Evolutionary conservation across 208 protist species (phyloP).

Genomic region (Trypanosoma scelopori): DNA sequence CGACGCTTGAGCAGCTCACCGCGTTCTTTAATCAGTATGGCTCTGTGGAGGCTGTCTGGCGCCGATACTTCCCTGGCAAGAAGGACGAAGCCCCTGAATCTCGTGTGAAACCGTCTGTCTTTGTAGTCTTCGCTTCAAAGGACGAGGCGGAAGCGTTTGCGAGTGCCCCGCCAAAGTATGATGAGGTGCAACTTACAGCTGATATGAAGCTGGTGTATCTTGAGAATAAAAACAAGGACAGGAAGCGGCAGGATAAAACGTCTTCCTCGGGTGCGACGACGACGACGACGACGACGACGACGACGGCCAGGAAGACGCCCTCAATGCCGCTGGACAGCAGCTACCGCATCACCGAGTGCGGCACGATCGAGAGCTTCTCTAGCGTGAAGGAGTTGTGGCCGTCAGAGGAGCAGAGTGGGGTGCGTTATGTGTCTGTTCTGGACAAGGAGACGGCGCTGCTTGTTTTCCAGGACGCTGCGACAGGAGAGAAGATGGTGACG

Average conservation of each 20-base stretch:
- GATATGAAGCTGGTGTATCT: conserved; percentile 85
- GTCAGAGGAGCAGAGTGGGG: conserved; percentile 76
- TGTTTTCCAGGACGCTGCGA: conserved; percentile 85
- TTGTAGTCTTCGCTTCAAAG: conserved; percentile 76
- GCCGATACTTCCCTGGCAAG: conserved; percentile 73
- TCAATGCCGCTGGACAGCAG: conserved; percentile 80
- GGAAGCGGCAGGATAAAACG: conserved; percentile 27
- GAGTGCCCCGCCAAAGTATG: conserved; percentile 52
- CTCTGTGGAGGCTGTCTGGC: conserved; percentile 82
- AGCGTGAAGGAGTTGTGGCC: conserved; percentile 85
- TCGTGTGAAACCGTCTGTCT: conserved; percentile 80
- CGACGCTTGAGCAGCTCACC: conserved; percentile 75
- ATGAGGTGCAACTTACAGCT: conserved; percentile 66
- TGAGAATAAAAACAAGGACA: conserved; percentile 57
- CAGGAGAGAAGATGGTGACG: conserved; percentile 70
- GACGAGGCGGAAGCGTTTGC: conserved; percentile 72
- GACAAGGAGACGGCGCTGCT: conserved; percentile 62
- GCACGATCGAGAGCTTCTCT: conserved; percentile 65
- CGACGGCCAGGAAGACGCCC: conserved; percentile 34
- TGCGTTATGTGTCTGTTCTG: conserved; percentile 86
- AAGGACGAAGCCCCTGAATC: conserved; percentile 57
- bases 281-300: neutral
- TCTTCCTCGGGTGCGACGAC: neutral
- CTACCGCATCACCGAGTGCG: conserved; percentile 72
- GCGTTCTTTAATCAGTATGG: conserved; percentile 74